Evolutionary conservation across 2,329 filamentous ascomycete species (phyloP), one percentile per base, ranked within the genome.

Genomic region (Karstenula rhodostoma): DNA sequence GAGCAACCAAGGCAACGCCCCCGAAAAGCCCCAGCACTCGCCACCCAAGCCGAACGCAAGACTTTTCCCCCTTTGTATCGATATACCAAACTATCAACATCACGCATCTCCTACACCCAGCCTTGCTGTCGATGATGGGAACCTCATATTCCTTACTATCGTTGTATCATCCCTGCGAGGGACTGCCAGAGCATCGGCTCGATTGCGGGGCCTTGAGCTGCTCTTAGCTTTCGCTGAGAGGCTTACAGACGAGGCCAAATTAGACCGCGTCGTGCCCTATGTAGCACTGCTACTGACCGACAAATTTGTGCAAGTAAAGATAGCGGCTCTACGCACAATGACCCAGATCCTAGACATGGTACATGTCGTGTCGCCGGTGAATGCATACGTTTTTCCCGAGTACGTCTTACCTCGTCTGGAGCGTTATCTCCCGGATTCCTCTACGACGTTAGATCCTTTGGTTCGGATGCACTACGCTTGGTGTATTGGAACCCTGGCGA

Each of bases 381-480:
- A 90, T 71, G 87, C 87, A 7, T 87, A 88, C 71, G 78, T 89
- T n/a, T 89, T 89, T 67, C 85, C 87, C 0, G 87, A 89, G 67
- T 90, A 89, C 74, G 84, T 90, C 27, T 84, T 89, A 43, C 87
- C 85, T 4, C 80, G 84, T 33, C 73, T 90, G 15, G 84, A 86
- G 58, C 78, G 80, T 6, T 88, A 90, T 67, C 80, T 89, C 22
- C 78, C 82, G 7, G 81, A 81, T 46, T 81, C 81, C 49, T 69
- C 70, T 12, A 57, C 62, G 1, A 66, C 70, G 33, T 84, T 86
- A 29, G 90, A 85, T 56, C 80, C 91, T 0, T 78, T 96, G 22
- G 90, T 97, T 13, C 87, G 95, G 60, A 93, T 93, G 50, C 95
- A 94, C 0, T 98, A 98, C 78, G 95, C 95, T 10, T 93, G 94